Evolutionary conservation across 768 basidiomycete genomes (phyloP).

Genomic region (Lactarius psammicola): DNA sequence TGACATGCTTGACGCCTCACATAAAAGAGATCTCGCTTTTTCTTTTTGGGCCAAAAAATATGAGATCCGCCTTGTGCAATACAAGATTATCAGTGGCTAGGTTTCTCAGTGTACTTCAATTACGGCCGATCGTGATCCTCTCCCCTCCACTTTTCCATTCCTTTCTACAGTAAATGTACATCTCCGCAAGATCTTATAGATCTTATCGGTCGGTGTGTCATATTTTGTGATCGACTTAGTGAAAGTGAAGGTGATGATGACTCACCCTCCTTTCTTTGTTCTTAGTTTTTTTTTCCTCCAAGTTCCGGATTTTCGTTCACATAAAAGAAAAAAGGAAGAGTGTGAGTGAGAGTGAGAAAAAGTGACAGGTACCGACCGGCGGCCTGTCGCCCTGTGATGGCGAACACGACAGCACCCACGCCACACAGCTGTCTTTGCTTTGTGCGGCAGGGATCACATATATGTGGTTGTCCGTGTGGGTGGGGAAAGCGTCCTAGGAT

Average conservation of each 20-base stretch:
- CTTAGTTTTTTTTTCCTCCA: background rate
- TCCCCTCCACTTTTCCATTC: background rate
- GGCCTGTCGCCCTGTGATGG: background rate
- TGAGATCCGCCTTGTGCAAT: background rate
- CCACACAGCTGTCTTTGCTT: background rate
- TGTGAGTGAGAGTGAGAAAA: background rate
- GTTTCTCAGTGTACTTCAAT: background rate
- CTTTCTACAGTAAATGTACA: background rate
- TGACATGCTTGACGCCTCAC: background rate
- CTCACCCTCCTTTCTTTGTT: background rate
- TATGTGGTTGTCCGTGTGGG: background rate
- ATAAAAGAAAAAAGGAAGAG: background rate
- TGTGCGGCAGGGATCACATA: background rate
- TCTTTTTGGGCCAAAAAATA: background rate
- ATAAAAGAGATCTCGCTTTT: background rate
- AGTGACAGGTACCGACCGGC: background rate
- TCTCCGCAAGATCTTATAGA: constrained; percentile 1
- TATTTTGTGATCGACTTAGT: background rate
- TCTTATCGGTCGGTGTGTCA: background rate
- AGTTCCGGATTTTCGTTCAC: background rate
- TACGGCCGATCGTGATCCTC: constrained; percentile 4
- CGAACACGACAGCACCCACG: background rate
- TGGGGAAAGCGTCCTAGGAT: background rate
- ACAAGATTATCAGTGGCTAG: background rate
- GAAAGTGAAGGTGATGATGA: background rate